Base-by-base conservation (phyloP, 371 early-diverging fungal genomes). In the Batrachochytrium dendrobatidis region DNA sequence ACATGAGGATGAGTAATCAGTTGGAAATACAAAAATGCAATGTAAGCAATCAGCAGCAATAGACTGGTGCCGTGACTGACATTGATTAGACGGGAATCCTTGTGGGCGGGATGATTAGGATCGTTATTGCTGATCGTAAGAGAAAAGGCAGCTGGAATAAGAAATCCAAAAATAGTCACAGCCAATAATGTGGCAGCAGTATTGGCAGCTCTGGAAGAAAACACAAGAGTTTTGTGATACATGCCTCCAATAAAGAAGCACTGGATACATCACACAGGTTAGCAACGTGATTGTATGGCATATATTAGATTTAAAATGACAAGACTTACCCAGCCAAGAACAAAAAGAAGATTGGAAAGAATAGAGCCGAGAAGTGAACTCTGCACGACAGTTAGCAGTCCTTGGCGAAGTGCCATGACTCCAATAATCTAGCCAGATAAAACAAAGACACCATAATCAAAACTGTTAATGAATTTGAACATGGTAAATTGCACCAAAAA, bases 361-460 rank as follows among this genome's bases (percentile, higher is more conserved):
- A 91, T 86, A 5, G 90, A 90, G 3, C 92, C 92, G 0, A 92
- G 68, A 63, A 92, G 76, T n/a, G 90, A 88, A 0, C 90, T 83
- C 67, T 92, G 90, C 46, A 92, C 92, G 15, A 94, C 89, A 1
- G 72, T 65, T 2, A 92, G 73, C 49, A 90, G 71, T 50, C 86
- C 86, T 53, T 86, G 69, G 0, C 76, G 76, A 31, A 95, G 70
- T 0, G 94, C 89, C 58, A 92, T 69, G 43, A 94, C 75, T 17
- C 84, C 83, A 46, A 80, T 69, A 60, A 80, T 76, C 64, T 69
- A 52, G 12, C 18, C n/a, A 6, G 48, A 4, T 5, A 15, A 39
- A 20, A 39, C 15, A 20, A n/a, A n/a, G n/a, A n/a, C n/a, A n/a
- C n/a, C n/a, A n/a, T n/a, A n/a, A n/a, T n/a, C n/a, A n/a, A n/a